Evolutionary conservation across 2,329 filamentous ascomycete species (phyloP).

Genomic region (Fusarium avenaceum): DNA sequence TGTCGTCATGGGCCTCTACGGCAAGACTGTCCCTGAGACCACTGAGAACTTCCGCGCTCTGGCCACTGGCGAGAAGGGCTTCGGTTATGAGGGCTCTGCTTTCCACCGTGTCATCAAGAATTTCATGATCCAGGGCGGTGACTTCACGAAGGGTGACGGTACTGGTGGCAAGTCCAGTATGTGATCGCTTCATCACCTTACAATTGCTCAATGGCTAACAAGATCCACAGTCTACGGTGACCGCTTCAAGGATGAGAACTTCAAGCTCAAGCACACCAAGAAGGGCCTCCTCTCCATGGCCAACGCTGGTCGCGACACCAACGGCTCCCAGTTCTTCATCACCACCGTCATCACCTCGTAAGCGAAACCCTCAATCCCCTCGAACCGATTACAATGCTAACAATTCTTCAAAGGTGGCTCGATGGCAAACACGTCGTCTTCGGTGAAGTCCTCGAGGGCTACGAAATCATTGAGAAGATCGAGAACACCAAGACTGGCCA

Average conservation of each 20-base stretch:
- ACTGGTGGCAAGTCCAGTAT: conserved; percentile 88
- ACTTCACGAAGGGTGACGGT: conserved; percentile 86
- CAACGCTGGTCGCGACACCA: conserved; percentile 87
- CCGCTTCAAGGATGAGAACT: conserved; percentile 92
- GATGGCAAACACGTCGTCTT: conserved; percentile 89
- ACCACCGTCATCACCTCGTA: conserved; percentile 84
- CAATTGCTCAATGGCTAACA: conserved; percentile 39
- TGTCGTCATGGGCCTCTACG: conserved; percentile 86
- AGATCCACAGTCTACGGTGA: conserved; percentile 77
- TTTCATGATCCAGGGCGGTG: conserved; percentile 93
- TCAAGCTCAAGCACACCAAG: conserved; percentile 94
- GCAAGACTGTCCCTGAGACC: conserved; percentile 86
- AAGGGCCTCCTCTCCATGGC: conserved; percentile 87
- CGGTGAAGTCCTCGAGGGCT: conserved; percentile 88
- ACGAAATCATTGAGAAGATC: conserved; percentile 83
- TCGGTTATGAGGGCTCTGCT: conserved; percentile 82
- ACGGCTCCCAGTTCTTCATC: conserved; percentile 92
- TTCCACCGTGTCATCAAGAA: conserved; percentile 94
- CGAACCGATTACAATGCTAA: conserved; percentile 7
- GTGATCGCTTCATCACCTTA: conserved; percentile 50
- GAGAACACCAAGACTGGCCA: conserved; percentile 75
- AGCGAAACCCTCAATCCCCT: conserved; percentile 48
- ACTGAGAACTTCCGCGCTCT: conserved; percentile 82
- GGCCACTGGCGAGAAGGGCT: conserved; percentile 88
- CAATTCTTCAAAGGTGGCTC: conserved; percentile 72